These are phyloP conservation scores for Gastrolobium bilobum DNA, from an alignment of 306 rosid species.

Conservation along the genomic window DNA sequence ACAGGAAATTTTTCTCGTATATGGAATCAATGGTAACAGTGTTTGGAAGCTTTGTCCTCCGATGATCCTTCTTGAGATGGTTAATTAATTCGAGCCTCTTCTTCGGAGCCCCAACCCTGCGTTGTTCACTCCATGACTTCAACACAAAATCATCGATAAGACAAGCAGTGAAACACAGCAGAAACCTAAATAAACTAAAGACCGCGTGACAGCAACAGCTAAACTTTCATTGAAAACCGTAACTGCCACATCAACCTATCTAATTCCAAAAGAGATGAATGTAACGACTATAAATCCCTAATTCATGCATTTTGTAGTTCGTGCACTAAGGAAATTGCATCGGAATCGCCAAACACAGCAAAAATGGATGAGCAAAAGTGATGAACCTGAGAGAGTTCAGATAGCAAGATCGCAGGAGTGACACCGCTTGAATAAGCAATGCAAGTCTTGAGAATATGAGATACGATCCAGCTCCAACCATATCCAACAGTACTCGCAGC, in stretches of 20 bases:
- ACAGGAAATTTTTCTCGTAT: conserved; percentile 78
- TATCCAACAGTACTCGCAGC: conserved; percentile 51
- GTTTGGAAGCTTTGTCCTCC: conserved; percentile 76
- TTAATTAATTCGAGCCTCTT: conserved; percentile 73
- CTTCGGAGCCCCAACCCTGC: conserved; percentile 73
- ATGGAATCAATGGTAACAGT: conserved; percentile 87
- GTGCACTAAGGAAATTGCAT: not conserved
- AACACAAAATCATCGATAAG: conserved; percentile 40
- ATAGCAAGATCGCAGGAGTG: conserved; percentile 85
- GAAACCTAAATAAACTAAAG: conserved; percentile 10
- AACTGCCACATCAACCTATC: not conserved
- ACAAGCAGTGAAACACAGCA: conserved; percentile 2
- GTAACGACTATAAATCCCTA: conserved; percentile 7
- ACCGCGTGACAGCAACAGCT: not conserved
- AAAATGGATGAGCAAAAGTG: not conserved
- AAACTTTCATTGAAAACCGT: not conserved
- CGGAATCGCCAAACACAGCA: not conserved
- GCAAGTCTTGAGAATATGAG: conserved; percentile 85
- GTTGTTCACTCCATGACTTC: conserved; percentile 88
- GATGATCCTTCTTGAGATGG: conserved; percentile 62
- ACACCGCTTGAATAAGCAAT: conserved; percentile 85
- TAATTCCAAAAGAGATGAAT: not conserved
- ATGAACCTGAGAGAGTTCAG: conserved; percentile 81
- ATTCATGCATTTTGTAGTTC: conserved; percentile 4
- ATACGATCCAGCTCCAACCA: conserved; percentile 86